Base-by-base conservation (phyloP, 345 rosid genomes). In the Aethionema arabicum region DNA sequence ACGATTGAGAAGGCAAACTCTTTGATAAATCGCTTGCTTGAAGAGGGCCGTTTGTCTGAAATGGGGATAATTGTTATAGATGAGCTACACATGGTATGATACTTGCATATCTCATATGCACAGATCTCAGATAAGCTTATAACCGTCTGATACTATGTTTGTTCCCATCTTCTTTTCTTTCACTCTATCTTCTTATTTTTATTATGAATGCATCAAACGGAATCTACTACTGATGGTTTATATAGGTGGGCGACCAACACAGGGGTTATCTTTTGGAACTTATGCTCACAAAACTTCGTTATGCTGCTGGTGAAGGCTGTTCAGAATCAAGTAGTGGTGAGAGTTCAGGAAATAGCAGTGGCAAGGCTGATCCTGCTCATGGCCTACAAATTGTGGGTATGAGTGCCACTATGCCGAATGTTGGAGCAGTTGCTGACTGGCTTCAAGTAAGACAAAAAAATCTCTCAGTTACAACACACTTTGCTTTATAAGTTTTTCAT, bases 391-490 rank as follows among this genome's bases (percentile, higher is more conserved):
- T 92, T 72, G 91, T 92, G 69, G 98, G 98, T 63, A 92, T 92
- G 98, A 92, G 98, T 65, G 98, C 97, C 63, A 92, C 98, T 53
- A 92, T 92, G 97, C 98, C 98, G 61, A 92, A 92, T 73, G 91
- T 92, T 39, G 91, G 87, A 63, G 97, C 95, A 56, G 95, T 89
- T 81, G 96, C 98, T 41, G 84, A 92, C 69, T 92, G 97, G 97
- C 97, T 89, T 72, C 98, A 89, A 82, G 97, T 89, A 76, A 83
- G 90, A 57, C 52, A 56, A 63, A 46, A 46, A 32, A 27, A 56
- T 43, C 27, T 46, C 60, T 36, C n/a, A 30, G 45, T 49, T 54
- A 33, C 57, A 49, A 44, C 54, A 44, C 32, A 41, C 59, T 49
- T 58, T 15, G 15, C 36, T 69, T 4, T 40, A 41, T 16, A 53